Evolutionary conservation across 305 asterid genomes (phyloP).

Genomic region (Stenogyne calaminthoides): DNA sequence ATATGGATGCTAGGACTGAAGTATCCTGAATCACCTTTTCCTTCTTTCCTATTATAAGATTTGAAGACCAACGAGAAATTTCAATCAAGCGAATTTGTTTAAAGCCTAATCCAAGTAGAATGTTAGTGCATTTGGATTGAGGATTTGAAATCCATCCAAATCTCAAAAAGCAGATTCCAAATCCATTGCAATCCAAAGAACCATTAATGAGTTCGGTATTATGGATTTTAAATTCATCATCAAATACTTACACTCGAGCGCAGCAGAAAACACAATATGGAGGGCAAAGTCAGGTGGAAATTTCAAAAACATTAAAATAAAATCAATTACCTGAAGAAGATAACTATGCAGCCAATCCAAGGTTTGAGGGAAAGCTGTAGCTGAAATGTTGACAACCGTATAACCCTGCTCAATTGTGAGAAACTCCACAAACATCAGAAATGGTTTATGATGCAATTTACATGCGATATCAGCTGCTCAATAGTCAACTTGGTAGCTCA

Average conservation of each 20-base stretch:
- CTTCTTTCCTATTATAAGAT: neutral
- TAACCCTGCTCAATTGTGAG: constrained; percentile 61
- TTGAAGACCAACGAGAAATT: neutral
- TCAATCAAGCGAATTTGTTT: neutral
- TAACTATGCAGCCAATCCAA: constrained; percentile 95
- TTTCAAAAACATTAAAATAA: constrained; percentile 7
- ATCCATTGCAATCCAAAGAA: neutral
- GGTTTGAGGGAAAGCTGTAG: constrained; percentile 95
- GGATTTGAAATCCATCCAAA: neutral
- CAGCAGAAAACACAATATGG: constrained; percentile 2
- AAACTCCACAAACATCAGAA: constrained; percentile 25
- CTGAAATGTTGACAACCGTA: constrained; percentile 83
- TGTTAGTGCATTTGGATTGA: neutral
- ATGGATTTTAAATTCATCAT: neutral
- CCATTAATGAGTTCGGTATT: neutral
- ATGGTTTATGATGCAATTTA: constrained; percentile 1
- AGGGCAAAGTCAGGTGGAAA: neutral
- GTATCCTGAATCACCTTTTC: neutral
- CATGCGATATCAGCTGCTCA: constrained; percentile 19
- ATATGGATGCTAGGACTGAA: neutral
- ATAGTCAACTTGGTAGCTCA: neutral
- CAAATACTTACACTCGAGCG: neutral
- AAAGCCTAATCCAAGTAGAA: constrained; percentile 3
- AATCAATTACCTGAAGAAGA: constrained; percentile 81
- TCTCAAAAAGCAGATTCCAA: neutral